Evolutionary conservation across 176 grass and related monocot genomes (phyloP).

Genomic region (Neostapfia colusana): DNA sequence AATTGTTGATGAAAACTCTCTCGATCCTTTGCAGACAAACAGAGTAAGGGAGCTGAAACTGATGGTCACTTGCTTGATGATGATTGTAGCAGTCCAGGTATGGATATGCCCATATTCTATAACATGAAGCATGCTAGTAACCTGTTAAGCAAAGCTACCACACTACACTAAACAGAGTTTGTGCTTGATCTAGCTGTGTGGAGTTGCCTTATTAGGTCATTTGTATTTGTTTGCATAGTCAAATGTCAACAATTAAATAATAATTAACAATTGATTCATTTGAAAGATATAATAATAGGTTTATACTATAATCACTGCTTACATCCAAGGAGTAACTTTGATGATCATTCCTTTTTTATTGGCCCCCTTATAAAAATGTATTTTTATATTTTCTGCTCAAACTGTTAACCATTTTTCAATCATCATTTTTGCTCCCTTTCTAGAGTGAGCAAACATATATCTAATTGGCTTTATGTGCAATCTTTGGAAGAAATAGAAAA

Average conservation of each 20-base stretch:
- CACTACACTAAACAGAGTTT: conserved; percentile 10
- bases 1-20: conserved; percentile 1
- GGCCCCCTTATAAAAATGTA: background rate
- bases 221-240: background rate
- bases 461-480: background rate
- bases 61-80: conserved; percentile 66
- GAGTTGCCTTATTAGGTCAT: background rate
- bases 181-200: conserved; percentile 7
- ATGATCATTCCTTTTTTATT: background rate
- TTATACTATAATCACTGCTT: background rate
- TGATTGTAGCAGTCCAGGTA: conserved; percentile 52
- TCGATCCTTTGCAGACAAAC: conserved; percentile 44
- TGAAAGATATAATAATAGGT: background rate
- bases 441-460: conserved; percentile 5
- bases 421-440: background rate
- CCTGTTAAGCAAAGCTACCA: conserved; percentile 1
- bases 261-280: background rate
- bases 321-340: background rate
- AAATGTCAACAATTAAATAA: conserved; percentile 11
- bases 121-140: conserved; percentile 13
- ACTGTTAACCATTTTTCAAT: background rate
- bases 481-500: conserved; percentile 17
- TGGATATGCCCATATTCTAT: conserved; percentile 16
- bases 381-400: background rate
- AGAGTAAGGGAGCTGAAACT: conserved; percentile 58